Base-by-base conservation (phyloP, 2,329 filamentous ascomycete species). In the Monosporascus sp. region DNA sequence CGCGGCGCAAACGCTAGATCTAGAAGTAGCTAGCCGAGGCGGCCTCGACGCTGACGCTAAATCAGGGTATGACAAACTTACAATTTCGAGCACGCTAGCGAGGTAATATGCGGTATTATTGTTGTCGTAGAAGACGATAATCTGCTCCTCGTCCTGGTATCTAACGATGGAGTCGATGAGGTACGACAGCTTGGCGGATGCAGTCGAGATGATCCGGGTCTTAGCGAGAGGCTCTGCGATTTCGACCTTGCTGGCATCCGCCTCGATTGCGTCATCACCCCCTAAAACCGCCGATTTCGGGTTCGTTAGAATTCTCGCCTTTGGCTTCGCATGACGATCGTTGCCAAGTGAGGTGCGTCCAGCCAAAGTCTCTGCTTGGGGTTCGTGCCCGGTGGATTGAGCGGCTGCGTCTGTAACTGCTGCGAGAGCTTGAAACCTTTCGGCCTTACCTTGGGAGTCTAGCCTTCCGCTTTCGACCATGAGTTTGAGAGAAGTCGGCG, bases 111-210 rank as follows among this genome's bases (percentile, higher is more conserved):
- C 92, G 2, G 88, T 80, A 61, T 96, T 93, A 55, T 94, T 88
- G 35, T 88, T 87, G 56, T 96, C 91, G 67, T 96, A 97, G 68
- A 97, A 97, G 9, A 97, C 81, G 50, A 97, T 83, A 3, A 95
- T 94, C 69, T 97, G 96, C 63, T 96, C 91, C 0, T 79, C 72
- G 1, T 77, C 70, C 51, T 94, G 83, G 56, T 92, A 77, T 50
- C 80, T 75, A 5, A 85, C 69, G 14, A 97, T 84, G 35, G 82
- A 78, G 51, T 91, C 87, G 19, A 96, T 74, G 6, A 97, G 75
- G 63, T 97, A 96, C 3, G 88, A 92, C 3, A 97, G 76, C 69
- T 97, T 97, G 0, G 89, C 85, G 0, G 92, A 97, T 0, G 85
- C 83, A 0, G 92, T 96, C 4, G 89, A 91, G n/a, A 88, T 73